Percentiles rank a stretch among this genome's conserved stretches.
phyloP scores from a whole-genome alignment of 1,284 basidiomycete species.

The Jaminaea rosea region DNA sequence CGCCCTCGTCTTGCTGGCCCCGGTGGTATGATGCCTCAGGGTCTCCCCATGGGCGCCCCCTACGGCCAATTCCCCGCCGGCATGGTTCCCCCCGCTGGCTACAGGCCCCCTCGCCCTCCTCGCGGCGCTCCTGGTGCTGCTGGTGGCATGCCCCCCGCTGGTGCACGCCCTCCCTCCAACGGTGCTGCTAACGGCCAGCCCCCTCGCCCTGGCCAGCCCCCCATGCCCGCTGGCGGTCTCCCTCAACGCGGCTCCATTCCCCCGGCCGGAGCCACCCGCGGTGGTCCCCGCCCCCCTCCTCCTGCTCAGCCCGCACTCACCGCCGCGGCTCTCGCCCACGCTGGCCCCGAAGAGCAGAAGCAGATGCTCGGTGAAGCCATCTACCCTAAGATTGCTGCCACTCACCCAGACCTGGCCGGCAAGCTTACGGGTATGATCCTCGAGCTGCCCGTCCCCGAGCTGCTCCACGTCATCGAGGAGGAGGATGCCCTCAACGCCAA shows the following conservation, averaged over 20 bases:
- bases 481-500: conserved; percentile 42
- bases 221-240: conserved; percentile 4
- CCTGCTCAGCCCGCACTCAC: conserved; percentile 33
- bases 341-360: conserved; percentile 47
- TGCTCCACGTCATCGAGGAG: conserved; percentile 46
- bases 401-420: conserved; percentile 43
- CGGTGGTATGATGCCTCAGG: conserved; percentile 46
- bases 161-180: conserved; percentile 15
- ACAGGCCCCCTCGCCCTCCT: conserved; percentile 39
- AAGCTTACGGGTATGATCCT: conserved; percentile 48
- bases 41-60: conserved; percentile 34
- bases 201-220: conserved; percentile 30
- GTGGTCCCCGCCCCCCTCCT: conserved; percentile 9
- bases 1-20: conserved; percentile 42
- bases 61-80: conserved; percentile 43
- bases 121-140: conserved; percentile 23
- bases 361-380: conserved; percentile 48
- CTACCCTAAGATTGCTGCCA: conserved; percentile 45
- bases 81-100: conserved; percentile 36
- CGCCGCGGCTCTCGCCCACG: conserved; percentile 43
- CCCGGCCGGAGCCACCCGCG: conserved; percentile 6
- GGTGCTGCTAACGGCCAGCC: conserved; percentile 31
- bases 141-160: conserved; percentile 2
- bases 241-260: conserved; percentile 4
- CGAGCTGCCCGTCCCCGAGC: conserved; percentile 45